phyloP scores from a whole-genome alignment of 1,284 basidiomycete genomes.

The Boletus holoroseus region DNA sequence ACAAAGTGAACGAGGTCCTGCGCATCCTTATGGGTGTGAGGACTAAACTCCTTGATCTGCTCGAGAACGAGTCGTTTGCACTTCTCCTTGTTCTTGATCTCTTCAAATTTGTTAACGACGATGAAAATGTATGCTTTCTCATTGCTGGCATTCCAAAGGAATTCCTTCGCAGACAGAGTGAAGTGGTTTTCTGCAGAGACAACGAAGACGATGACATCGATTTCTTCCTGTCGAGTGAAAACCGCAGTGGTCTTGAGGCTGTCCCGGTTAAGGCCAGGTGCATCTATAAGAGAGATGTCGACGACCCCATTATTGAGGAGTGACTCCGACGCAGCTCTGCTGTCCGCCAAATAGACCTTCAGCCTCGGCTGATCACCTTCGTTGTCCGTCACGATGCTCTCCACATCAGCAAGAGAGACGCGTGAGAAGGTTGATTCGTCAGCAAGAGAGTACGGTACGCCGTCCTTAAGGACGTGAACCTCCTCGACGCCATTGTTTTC shows the following conservation, averaged over 20 bases:
- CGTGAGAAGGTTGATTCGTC: conserved; percentile 78
- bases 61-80: conserved; percentile 88
- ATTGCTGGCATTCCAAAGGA: conserved; percentile 88
- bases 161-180: conserved; percentile 93
- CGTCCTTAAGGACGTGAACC: conserved; percentile 73
- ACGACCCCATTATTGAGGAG: conserved; percentile 94
- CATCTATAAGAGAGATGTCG: conserved; percentile 98
- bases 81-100: conserved; percentile 93
- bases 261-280: conserved; percentile 95
- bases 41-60: conserved; percentile 91
- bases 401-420: conserved; percentile 65
- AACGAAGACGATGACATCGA: conserved; percentile 98
- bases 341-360: conserved; percentile 81
- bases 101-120: conserved; percentile 97
- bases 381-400: conserved; percentile 77
- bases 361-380: conserved; percentile 68
- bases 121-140: conserved; percentile 99
- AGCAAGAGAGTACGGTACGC: conserved; percentile 62
- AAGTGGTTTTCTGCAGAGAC: conserved; percentile 99
- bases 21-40: conserved; percentile 86
- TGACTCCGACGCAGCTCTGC: conserved; percentile 69
- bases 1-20: conserved; percentile 98
- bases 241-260: conserved; percentile 93
- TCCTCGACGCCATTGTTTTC: conserved; percentile 80
- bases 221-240: conserved; percentile 95